Evolutionary conservation across 2,329 filamentous ascomycete species (phyloP).

Genomic region (Trichophyton rubrum): DNA sequence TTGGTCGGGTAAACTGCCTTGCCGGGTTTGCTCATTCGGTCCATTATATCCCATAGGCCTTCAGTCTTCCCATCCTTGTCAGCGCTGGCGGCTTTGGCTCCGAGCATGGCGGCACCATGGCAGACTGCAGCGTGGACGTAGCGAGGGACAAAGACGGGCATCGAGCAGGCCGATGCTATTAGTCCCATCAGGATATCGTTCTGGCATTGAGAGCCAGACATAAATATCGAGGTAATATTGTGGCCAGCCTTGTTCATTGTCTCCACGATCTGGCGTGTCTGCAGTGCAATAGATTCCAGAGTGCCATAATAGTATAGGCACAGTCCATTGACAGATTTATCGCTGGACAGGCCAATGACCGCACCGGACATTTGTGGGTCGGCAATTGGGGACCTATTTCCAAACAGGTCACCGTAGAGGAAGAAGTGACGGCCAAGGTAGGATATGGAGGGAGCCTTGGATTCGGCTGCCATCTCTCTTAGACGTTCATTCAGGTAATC

Average conservation of each 20-base stretch:
- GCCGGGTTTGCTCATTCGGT: conserved; percentile 89
- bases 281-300: conserved; percentile 95
- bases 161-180: conserved; percentile 76
- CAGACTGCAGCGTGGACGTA: conserved; percentile 95
- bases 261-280: conserved; percentile 90
- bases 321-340: conserved; percentile 75
- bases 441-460: conserved; percentile 61
- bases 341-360: conserved; percentile 72
- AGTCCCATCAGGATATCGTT: conserved; percentile 86
- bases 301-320: conserved; percentile 89
- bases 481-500: conserved; percentile 88
- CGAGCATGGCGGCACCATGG: conserved; percentile 96
- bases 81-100: conserved; percentile 87
- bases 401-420: conserved; percentile 96
- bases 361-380: conserved; percentile 87
- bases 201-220: conserved; percentile 96
- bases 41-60: conserved; percentile 92
- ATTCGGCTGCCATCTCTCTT: conserved; percentile 57
- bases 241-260: conserved; percentile 88
- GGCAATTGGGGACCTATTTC: conserved; percentile 86
- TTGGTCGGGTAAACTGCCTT: conserved; percentile 65
- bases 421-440: conserved; percentile 90
- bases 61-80: conserved; percentile 67
- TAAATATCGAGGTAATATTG: conserved; percentile 84
- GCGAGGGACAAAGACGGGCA: conserved; percentile 84